Evolutionary conservation across 2,329 filamentous ascomycete species (phyloP).

Genomic region (Paracorniculantispora psalliotae): DNA sequence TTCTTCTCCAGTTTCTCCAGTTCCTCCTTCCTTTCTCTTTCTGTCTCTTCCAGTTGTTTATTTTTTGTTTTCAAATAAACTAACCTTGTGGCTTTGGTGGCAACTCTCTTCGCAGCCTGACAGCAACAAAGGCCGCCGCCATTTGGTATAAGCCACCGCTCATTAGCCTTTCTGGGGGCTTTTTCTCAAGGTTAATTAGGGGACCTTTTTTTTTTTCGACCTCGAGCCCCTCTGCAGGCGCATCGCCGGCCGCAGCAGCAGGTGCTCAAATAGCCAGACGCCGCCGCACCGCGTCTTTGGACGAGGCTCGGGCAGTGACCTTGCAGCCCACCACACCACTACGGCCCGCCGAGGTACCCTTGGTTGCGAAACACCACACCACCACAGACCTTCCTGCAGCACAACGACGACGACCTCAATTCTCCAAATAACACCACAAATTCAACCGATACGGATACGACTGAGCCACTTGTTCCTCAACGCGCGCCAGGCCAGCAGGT

Average conservation of each 20-base stretch:
- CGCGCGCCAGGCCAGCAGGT: not conserved
- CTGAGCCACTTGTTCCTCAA: not conserved
- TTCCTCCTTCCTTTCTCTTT: not conserved
- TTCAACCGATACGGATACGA: not conserved
- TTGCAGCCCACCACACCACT: not conserved
- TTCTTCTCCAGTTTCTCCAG: not conserved
- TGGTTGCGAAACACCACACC: constrained; percentile 2
- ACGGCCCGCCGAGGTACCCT: not conserved
- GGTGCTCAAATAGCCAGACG: too few relatives aligned
- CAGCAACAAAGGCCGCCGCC: not conserved
- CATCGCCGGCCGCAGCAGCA: not conserved
- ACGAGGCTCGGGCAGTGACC: constrained; percentile 4
- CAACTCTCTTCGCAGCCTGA: not conserved
- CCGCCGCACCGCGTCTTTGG: not conserved
- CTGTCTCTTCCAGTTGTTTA: not conserved
- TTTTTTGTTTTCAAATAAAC: not conserved
- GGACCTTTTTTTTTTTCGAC: not conserved
- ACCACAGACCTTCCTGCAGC: not conserved
- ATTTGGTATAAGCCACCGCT: not conserved
- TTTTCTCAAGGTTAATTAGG: not conserved
- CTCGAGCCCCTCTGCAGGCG: not conserved
- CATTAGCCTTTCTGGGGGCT: not conserved
- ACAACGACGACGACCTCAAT: not conserved
- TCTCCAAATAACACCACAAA: not conserved
- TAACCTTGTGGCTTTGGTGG: not conserved